Evolutionary conservation across 2,329 filamentous ascomycete species (phyloP).

Genomic region (Teratosphaeria destructans): DNA sequence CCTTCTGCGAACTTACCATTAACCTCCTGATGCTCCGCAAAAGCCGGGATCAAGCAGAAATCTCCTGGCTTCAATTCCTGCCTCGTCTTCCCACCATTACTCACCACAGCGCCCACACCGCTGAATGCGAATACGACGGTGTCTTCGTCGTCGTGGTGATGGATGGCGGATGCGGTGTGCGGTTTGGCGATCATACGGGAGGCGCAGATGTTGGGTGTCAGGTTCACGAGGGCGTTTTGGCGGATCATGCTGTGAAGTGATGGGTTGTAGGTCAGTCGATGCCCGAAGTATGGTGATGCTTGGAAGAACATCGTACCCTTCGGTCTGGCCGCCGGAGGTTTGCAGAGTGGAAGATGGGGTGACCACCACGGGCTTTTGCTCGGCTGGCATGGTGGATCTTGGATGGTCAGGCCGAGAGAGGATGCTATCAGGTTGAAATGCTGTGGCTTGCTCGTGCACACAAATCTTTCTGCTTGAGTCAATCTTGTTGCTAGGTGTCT

Average conservation of each 20-base stretch:
- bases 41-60: slow-evolving; percentile 60
- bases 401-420: background rate
- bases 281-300: too few relatives aligned
- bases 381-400: slow-evolving; percentile 7
- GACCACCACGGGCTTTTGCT: slow-evolving; percentile 40
- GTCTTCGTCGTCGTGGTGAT: slow-evolving; percentile 63
- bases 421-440: background rate
- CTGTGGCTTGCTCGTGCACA: background rate
- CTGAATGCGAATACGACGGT: slow-evolving; percentile 52
- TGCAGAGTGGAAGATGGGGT: slow-evolving; percentile 39
- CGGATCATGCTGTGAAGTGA: slow-evolving; percentile 32
- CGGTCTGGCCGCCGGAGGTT: slow-evolving; percentile 36
- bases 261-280: too few relatives aligned
- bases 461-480: background rate
- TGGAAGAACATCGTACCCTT: slow-evolving; percentile 12
- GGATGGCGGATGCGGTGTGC: slow-evolving; percentile 50
- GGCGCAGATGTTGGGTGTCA: slow-evolving; percentile 56
- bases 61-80: slow-evolving; percentile 53
- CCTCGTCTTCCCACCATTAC: slow-evolving; percentile 44
- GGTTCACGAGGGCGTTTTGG: slow-evolving; percentile 50
- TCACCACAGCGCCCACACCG: slow-evolving; percentile 52
- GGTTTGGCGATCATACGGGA: slow-evolving; percentile 56
- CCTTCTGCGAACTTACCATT: slow-evolving; percentile 47
- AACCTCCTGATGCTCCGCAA: slow-evolving; percentile 59
- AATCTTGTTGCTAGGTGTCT: background rate